Base-by-base conservation (phyloP, 148 eudicot species). In the Beta vulgaris region DNA sequence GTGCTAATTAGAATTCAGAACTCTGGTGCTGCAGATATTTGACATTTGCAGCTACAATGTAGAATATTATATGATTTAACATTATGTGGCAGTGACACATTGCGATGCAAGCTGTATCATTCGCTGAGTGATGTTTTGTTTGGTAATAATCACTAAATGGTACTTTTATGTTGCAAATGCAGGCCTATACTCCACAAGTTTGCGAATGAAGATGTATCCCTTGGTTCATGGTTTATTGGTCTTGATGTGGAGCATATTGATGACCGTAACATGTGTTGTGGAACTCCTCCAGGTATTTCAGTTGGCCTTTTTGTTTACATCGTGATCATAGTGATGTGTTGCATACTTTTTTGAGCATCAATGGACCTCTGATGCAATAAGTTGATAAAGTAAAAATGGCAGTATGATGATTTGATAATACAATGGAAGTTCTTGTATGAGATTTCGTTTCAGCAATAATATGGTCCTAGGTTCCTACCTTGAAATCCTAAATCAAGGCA, bases 181-280 rank as follows among this genome's bases (percentile, higher is more conserved):
- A 93, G 98, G 86, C 87, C 86, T 66, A 85, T 93, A 81, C 77
- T 93, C 77, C 98, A 93, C 90, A 93, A 87, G 78, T 93, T 74
- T 80, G 98, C 98, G 10, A 93, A 93, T 81, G 98, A 93, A 86
- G 98, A 93, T 72, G 98, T 93, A 51, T 84, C 98, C 21, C 93
- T 93, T 67, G 98, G 98, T 62, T 77, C 98, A 55, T 93, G 98
- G 98, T 87, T 93, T 72, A 91, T 93, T 68, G 98, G 98, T 51
- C 97, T 93, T 72, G 98, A 93, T 75, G 94, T 91, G 31, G 97
- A 93, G 77, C 97, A 93, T 72, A 80, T 93, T 70, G 98, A 93
- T 75, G 98, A 93, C 61, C 93, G 90, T 28, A 89, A 79, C 81
- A 86, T 93, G 94, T 93, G 98, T 75, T 93, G 98, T 81, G 97